A percentile compares a stretch with the other conserved stretches of the same genome.
Conservation (phyloP, 306 rosid genomes). For the Inga laurina region DNA sequence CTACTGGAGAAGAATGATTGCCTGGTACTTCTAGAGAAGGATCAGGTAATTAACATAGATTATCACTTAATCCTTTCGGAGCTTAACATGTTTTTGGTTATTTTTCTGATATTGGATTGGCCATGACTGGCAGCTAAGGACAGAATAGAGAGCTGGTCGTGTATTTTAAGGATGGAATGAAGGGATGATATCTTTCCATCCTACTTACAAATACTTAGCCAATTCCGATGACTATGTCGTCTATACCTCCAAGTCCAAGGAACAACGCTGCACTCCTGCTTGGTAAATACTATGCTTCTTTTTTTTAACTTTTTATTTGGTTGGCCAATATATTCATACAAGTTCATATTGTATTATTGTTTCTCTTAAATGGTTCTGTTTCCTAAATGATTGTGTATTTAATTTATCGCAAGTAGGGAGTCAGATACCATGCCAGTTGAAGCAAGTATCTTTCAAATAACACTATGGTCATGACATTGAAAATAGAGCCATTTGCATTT, state of each 20-base stretch:
- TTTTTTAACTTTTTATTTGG: not conserved
- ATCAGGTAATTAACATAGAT: slow-evolving; percentile 59
- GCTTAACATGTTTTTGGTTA: not conserved
- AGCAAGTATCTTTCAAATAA: not conserved
- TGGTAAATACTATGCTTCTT: slow-evolving; percentile 54
- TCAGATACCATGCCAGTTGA: not conserved
- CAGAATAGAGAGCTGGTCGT: slow-evolving; percentile 83
- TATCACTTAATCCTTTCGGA: not conserved
- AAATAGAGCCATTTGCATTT: slow-evolving; percentile 16
- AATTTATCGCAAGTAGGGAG: not conserved
- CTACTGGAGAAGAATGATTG: slow-evolving; percentile 72
- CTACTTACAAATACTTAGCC: slow-evolving; percentile 84
- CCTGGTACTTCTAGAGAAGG: slow-evolving; percentile 79
- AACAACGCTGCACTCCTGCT: slow-evolving; percentile 83
- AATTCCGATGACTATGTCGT: slow-evolving; percentile 78
- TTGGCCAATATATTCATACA: not conserved
- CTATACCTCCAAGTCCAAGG: slow-evolving; percentile 63
- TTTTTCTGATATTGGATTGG: not conserved
- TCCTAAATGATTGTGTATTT: slow-evolving; percentile 2
- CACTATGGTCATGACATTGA: not conserved
- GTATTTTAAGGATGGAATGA: slow-evolving; percentile 93
- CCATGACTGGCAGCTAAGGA: slow-evolving; percentile 54
- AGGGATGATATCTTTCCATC: slow-evolving; percentile 79
- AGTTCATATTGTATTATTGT: not conserved
- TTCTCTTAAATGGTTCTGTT: not conserved